Percentiles rank a stretch among this genome's conserved stretches.
These are phyloP conservation scores for Apostasia ramifera DNA, from an alignment of 106 monocot genomes.

Conservation along the genomic window DNA sequence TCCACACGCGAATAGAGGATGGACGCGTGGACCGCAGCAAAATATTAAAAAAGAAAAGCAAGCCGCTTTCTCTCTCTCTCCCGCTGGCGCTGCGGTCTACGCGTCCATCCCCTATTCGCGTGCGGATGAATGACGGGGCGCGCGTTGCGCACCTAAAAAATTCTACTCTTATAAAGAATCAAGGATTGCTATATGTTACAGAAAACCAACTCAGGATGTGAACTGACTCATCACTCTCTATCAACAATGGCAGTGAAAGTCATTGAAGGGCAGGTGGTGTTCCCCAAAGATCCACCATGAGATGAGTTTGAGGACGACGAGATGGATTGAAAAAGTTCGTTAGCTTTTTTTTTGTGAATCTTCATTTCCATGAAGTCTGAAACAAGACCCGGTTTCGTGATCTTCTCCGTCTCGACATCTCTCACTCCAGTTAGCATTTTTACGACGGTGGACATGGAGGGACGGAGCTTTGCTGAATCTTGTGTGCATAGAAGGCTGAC, in stretches of 20 bases:
- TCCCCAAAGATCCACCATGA: slow-evolving; percentile 10
- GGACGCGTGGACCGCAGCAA: too few species aligned
- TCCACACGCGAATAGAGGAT: too few species aligned
- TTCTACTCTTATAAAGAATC: not conserved
- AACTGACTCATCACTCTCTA: slow-evolving; percentile 12
- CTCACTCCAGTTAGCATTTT: slow-evolving; percentile 41
- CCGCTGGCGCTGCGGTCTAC: too few species aligned
- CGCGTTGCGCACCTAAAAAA: too few species aligned
- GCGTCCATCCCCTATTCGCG: too few species aligned
- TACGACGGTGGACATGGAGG: slow-evolving; percentile 46
- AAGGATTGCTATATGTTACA: not conserved
- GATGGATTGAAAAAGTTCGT: not conserved
- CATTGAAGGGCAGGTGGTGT: slow-evolving; percentile 16
- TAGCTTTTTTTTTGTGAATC: slow-evolving; percentile 20
- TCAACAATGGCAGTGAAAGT: slow-evolving; percentile 37
- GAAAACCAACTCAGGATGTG: too few species aligned
- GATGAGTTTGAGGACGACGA: slow-evolving; percentile 23
- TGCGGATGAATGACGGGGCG: too few species aligned
- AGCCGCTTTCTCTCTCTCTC: too few species aligned
- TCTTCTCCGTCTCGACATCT: slow-evolving; percentile 10
- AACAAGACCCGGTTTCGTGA: slow-evolving; percentile 56
- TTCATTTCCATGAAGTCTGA: slow-evolving; percentile 63
- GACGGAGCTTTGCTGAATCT: slow-evolving; percentile 45
- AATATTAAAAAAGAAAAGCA: too few species aligned
- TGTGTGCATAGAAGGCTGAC: slow-evolving; percentile 63